Evolutionary conservation across 2,329 filamentous ascomycete species (phyloP), one percentile per base, ranked within the genome.

Genomic region (Neopestalotiopsis clavispora): DNA sequence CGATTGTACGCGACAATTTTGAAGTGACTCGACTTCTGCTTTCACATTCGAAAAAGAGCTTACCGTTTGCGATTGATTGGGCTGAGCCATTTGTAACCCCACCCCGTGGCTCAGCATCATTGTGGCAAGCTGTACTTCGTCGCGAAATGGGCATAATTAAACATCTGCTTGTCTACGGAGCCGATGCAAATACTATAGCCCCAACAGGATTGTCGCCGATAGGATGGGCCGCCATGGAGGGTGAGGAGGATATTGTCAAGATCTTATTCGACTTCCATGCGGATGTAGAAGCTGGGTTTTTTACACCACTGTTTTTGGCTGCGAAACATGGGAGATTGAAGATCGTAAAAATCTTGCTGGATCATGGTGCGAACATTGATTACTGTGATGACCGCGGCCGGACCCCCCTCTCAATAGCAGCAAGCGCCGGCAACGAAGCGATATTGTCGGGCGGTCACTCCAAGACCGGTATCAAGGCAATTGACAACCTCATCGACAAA

Each of bases 61-160:
- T 23, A 23, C n/a, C n/a, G n/a, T n/a, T n/a, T n/a, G n/a, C n/a
- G n/a, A n/a, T n/a, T n/a, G n/a, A n/a, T n/a, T n/a, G n/a, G n/a
- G n/a, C n/a, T n/a, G n/a, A n/a, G n/a, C n/a, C n/a, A n/a, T n/a
- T n/a, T n/a, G 23, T 23, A 23, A 2, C 23, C 23, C 49, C 49
- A 5, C 4, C 6, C 9, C 17, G 14, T 10, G 20, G 4, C 2
- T 14, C 4, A 2, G 20, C 49, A n/a, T 4, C 7, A 14, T 9
- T 59, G 4, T 59, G 30, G n/a, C 0, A 14, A 10, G 57, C 57
- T 59, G 4, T 28, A 14, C 23, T 23, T 12, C 0, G 30, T 34
- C 20, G 23, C 1, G 5, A 32, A 2, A 1, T 5, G 0, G 28
- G 12, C 23, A 4, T 4, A 0, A 2, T n/a, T 2, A 32, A 4